Evolutionary conservation across 2,329 filamentous ascomycete species (phyloP), one percentile per base, ranked within the genome.

Genomic region (Cladosporium sp.): DNA sequence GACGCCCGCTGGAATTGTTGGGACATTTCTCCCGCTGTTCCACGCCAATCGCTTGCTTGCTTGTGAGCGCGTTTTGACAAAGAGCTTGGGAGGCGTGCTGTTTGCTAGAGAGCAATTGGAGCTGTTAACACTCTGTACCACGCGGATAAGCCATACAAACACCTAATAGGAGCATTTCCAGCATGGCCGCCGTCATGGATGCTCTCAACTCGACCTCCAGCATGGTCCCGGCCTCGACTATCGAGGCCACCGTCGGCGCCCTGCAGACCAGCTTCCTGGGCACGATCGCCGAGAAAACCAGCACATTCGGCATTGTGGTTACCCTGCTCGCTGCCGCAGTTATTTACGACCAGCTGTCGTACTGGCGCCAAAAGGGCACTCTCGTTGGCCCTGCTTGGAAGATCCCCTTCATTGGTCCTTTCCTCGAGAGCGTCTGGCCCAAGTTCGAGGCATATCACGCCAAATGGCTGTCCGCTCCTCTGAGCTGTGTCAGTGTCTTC

Each of bases 401-500:
- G 65, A 71, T 74, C 40, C 77, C 77, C 57, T 79, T 80, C 68
- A 76, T 97, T 73, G 94, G 94, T n/a, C 93, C 94, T 4, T 97
- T 99, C 75, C 81, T 97, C 58, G 80, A 97, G 71, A 96, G 91
- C 25, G 80, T 97, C 67, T 87, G 96, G 74, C 94, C 94, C 58
- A 90, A 93, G 70, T 97, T 97, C 73, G 85, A 88, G 60, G 84
- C 92, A 69, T 99, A 99, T 78, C 83, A 92, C 73, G 87, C 82
- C 60, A 97, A 97, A 81, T 99, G 94, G 94, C 75, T 82, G 67
- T 96, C 91, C 70, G 94, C 90, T 47, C 87, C 90, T 48, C 80
- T 99, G 66, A 97, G 92, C 80, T 99, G 94, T 71, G 94, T 99
- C 61, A 97, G 92, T 2, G 91, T 99, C 68, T 99, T 99, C 80